Evolutionary conservation across 305 asterid genomes (phyloP).

Genomic region (Fraxinus velutina): DNA sequence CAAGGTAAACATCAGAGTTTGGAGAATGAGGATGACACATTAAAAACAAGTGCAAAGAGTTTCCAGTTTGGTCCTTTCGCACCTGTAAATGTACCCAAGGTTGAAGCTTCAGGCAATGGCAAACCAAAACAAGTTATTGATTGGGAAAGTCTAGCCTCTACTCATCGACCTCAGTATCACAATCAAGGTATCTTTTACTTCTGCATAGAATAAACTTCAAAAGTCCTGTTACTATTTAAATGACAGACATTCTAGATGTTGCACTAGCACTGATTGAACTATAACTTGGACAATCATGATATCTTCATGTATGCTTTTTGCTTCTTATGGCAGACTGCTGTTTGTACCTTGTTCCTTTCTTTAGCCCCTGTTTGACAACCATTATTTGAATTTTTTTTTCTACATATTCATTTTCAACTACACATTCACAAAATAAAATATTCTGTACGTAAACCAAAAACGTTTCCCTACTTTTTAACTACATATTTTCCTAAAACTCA

Average conservation of each 20-base stretch:
- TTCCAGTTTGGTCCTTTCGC: slow-evolving; percentile 94
- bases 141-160: slow-evolving; percentile 70
- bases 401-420: too few species aligned
- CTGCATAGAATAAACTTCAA: neutral
- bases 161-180: slow-evolving; percentile 80
- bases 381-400: neutral
- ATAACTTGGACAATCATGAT: neutral
- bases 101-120: slow-evolving; percentile 40
- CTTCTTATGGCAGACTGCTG: neutral
- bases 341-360: neutral
- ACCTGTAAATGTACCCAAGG: slow-evolving; percentile 55
- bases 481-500: neutral
- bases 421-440: too few species aligned
- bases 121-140: slow-evolving; percentile 43
- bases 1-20: slow-evolving; percentile 51
- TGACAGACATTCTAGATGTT: neutral
- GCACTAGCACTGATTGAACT: neutral
- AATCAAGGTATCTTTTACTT: slow-evolving; percentile 67
- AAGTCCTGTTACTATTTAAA: neutral
- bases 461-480: neutral
- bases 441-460: neutral
- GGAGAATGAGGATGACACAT: slow-evolving; percentile 44
- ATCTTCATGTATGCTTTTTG: neutral
- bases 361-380: neutral
- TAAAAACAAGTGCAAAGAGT: slow-evolving; percentile 38